Evolutionary conservation across 139 green algal genomes (phyloP).

Genomic region (Dunaliella primolecta): DNA sequence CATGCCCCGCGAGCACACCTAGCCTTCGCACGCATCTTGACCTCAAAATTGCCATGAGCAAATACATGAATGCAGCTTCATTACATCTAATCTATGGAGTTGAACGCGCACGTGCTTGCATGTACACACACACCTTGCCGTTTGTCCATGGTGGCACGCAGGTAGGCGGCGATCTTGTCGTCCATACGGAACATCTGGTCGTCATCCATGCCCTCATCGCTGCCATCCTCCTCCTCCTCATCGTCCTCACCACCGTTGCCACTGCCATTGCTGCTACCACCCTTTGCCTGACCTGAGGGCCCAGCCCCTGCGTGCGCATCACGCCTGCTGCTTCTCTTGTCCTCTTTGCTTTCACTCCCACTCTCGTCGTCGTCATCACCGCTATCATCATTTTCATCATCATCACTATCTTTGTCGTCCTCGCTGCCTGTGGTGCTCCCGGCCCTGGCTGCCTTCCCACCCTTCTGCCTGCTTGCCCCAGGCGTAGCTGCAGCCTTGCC

Average conservation of each 20-base stretch:
- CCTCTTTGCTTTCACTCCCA: conserved; percentile 17
- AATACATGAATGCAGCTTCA: too few species aligned
- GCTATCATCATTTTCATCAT: conserved; percentile 15
- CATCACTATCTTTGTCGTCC: conserved; percentile 4
- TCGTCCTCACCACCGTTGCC: background rate
- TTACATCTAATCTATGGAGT: too few species aligned
- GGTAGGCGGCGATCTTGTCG: conserved; percentile 41
- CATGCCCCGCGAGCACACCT: too few species aligned
- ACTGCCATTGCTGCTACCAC: background rate
- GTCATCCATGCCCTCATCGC: conserved; percentile 11
- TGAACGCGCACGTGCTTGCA: too few species aligned
- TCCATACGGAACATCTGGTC: conserved; percentile 75
- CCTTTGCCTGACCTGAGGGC: background rate
- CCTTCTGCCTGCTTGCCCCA: conserved; percentile 1
- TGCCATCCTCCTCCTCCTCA: conserved; percentile 10
- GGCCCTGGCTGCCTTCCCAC: background rate
- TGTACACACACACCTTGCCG: too few species aligned
- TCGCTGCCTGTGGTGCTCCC: too few species aligned
- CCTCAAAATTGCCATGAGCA: too few species aligned
- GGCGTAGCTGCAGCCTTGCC: too few species aligned
- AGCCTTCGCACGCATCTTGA: too few species aligned
- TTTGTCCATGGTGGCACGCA: conserved; percentile 34
- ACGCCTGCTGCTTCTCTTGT: too few species aligned
- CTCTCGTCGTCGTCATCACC: background rate
- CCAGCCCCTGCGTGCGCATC: background rate